Evolutionary conservation across 495 filamentous ascomycete species (phyloP).

Genomic region (Arthonia radiata): DNA sequence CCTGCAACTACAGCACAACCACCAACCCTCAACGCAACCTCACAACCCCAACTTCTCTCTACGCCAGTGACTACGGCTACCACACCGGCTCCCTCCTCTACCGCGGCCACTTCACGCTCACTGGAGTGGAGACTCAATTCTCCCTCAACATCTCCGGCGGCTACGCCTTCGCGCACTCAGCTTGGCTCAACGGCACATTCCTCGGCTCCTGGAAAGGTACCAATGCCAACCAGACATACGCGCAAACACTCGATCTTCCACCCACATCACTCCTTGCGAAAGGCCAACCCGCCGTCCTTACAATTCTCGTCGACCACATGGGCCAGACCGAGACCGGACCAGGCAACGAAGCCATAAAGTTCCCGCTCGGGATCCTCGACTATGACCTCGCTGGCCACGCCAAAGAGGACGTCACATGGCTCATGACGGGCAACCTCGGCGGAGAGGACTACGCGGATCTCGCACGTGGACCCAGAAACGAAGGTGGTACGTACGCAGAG

Average conservation of each 20-base stretch:
- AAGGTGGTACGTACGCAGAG: background rate
- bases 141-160: background rate
- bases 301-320: background rate
- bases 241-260: too few species aligned
- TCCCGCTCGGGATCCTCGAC: background rate
- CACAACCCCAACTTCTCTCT: conserved; percentile 37
- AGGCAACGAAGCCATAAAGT: conserved; percentile 12
- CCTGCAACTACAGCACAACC: conserved; percentile 26
- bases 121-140: conserved; percentile 32
- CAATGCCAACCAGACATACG: background rate
- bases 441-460: background rate
- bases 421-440: background rate
- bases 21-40: conserved; percentile 29
- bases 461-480: background rate
- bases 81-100: conserved; percentile 42
- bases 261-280: too few species aligned
- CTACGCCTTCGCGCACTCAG: background rate
- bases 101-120: conserved; percentile 46
- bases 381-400: background rate
- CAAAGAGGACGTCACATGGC: background rate
- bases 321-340: conserved; percentile 5
- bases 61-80: conserved; percentile 51
- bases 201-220: background rate
- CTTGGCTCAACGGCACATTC: background rate
- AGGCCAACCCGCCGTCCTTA: background rate